Base-by-base conservation (phyloP, 805 yeast species). In the Metschnikowia bowlesiae region DNA sequence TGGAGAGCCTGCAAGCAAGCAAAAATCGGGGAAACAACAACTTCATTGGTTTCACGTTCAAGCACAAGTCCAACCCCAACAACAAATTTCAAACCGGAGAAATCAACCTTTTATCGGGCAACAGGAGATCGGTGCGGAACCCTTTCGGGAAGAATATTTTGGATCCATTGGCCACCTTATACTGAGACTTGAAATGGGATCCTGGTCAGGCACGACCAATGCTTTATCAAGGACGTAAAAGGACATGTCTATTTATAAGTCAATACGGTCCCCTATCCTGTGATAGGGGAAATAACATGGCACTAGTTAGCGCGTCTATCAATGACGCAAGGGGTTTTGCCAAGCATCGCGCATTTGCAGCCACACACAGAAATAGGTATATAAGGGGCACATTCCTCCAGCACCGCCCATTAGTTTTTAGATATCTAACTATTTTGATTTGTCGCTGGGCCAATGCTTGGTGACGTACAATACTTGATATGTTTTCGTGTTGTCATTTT, bases 11-110 rank as follows among this genome's bases (percentile, higher is more conserved):
- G 33, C 78, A 78, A 39, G 49, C 55, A 33, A 82, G 80, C 32
- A 79, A 79, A 53, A 84, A 87, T 49, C 44, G 48, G 18, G 64
- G 59, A 42, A 61, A 63, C 50, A 66, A 61, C 50, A 85, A 85
- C 61, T 87, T 94, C 65, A 89, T 92, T 52, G 99, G 99, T 0
- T 94, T 94, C 69, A 94, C 99, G 1, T 94, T 89, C 73, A 87
- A 89, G 68, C 99, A 95, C 67, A 87, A 84, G 61, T 70, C 71
- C 49, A 79, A 80, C 55, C 84, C 84, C 35, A 78, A 76, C 59
- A 74, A 76, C 47, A 78, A 77, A 53, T 72, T 72, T 53, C 65
- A 62, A 14, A 62, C 59, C 39, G 71, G 73, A 6, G 75, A 70
- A 55, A 62, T 70, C 48, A 70, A 70, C 51, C 62, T 70, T 39